These are phyloP conservation scores for Sporobolomyces phaffii DNA, from an alignment of 768 basidiomycete species.

Conservation along the genomic window DNA sequence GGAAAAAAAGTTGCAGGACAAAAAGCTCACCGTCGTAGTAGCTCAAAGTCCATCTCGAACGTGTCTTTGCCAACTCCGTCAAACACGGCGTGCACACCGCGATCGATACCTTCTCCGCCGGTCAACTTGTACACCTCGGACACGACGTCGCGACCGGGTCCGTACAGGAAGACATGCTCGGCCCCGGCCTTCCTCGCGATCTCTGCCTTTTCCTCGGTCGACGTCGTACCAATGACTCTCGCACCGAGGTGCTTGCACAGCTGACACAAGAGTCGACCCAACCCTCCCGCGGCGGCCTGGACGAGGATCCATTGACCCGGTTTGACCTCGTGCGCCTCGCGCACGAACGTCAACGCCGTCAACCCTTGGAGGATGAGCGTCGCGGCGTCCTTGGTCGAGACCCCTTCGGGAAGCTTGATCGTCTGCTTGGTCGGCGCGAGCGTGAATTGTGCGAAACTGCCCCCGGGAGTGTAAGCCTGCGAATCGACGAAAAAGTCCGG, in stretches of 20 bases:
- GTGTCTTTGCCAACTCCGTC: conserved; percentile 98
- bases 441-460: conserved; percentile 62
- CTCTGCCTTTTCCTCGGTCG: conserved; percentile 72
- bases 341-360: conserved; percentile 69
- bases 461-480: conserved; percentile 40
- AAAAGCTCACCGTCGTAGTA: conserved; percentile 23
- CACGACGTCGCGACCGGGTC: conserved; percentile 59
- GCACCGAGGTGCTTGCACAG: conserved; percentile 64
- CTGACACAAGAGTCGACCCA: conserved; percentile 54
- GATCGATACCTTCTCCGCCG: conserved; percentile 43
- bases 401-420: conserved; percentile 59
- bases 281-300: conserved; percentile 86
- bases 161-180: conserved; percentile 78
- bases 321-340: conserved; percentile 78
- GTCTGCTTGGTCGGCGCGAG: conserved; percentile 60
- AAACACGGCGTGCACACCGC: conserved; percentile 66
- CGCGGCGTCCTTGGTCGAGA: conserved; percentile 52
- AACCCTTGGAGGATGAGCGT: conserved; percentile 67
- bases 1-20: conserved; percentile 13
- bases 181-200: conserved; percentile 74
- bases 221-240: conserved; percentile 87
- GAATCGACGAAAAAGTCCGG: background rate
- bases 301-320: conserved; percentile 50
- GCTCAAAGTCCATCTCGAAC: conserved; percentile 51
- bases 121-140: conserved; percentile 48